These are phyloP conservation scores for Pythium monospermum DNA, from an alignment of 352 stramenopile genomes.

Conservation along the genomic window DNA sequence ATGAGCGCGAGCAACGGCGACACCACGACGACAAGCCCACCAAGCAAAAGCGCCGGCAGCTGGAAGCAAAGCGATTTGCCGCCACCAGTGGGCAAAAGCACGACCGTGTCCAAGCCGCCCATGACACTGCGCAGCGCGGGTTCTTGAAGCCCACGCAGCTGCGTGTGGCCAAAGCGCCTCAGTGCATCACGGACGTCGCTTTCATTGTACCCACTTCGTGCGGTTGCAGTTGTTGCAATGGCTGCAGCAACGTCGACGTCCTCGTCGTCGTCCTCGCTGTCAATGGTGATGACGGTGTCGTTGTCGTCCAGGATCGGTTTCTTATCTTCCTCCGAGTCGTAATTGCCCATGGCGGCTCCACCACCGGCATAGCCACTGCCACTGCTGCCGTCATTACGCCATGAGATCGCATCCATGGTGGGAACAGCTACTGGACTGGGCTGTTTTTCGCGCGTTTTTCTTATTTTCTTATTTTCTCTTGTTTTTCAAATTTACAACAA, in stretches of 20 bases:
- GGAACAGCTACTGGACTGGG: no score
- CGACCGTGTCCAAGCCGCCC: slow-evolving; percentile 42
- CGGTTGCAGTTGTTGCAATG: no score
- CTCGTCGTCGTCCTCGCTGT: slow-evolving; percentile 6
- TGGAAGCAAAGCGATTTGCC: slow-evolving; percentile 98
- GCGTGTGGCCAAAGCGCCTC: slow-evolving; percentile 36
- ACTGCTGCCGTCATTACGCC: no score
- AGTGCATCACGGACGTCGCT: slow-evolving; percentile 34
- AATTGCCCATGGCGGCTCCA: no score
- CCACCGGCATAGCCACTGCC: no score
- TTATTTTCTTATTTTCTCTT: no score
- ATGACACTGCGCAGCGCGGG: slow-evolving; percentile 34
- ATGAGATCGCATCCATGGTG: no score
- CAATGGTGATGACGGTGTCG: slow-evolving; percentile 6
- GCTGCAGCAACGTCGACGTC: background rate
- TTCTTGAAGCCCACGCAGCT: slow-evolving; percentile 33
- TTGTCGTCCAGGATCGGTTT: background rate
- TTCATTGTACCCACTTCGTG: background rate
- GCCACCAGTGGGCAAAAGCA: slow-evolving; percentile 94
- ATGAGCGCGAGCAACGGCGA: slow-evolving; percentile 87
- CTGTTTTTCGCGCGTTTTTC: no score
- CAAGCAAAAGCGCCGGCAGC: slow-evolving; percentile 63
- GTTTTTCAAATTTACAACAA: background rate
- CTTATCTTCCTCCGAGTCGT: background rate
- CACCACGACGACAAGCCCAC: slow-evolving; percentile 81